phyloP scores from a whole-genome alignment of 2,329 filamentous ascomycete genomes.

The Colletotrichum gigasporum region DNA sequence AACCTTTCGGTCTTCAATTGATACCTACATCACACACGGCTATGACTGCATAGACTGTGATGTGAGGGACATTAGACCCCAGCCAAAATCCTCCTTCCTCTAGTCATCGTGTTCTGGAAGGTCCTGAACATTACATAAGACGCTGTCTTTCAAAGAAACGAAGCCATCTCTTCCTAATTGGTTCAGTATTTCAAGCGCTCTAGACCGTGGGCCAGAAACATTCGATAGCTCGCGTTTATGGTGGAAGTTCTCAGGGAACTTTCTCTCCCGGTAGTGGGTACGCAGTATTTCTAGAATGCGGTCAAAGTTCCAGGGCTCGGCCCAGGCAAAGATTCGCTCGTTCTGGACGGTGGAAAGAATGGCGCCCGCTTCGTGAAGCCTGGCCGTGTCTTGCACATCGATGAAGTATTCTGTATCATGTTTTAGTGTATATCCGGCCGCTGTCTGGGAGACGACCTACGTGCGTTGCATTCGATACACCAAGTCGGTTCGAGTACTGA shows the following conservation, averaged over 20 bases:
- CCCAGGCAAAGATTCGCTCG: conserved; percentile 64
- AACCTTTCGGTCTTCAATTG: too few relatives aligned
- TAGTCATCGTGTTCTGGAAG: background rate
- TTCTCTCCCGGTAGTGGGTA: conserved; percentile 28
- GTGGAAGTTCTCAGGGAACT: conserved; percentile 36
- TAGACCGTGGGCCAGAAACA: background rate
- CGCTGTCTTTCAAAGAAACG: conserved; percentile 1
- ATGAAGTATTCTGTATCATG: conserved; percentile 54
- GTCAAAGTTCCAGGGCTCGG: conserved; percentile 56
- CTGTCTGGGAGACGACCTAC: too few relatives aligned
- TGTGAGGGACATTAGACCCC: too few relatives aligned
- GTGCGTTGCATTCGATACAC: too few relatives aligned
- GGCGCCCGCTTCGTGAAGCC: conserved; percentile 61
- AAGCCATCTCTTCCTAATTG: background rate
- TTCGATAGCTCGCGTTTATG: background rate
- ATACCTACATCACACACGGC: too few relatives aligned
- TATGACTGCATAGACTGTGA: too few relatives aligned
- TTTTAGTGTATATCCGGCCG: too few relatives aligned
- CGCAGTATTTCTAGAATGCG: conserved; percentile 43
- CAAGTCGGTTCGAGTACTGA: too few relatives aligned
- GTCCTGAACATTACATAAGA: background rate
- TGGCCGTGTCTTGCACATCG: conserved; percentile 57
- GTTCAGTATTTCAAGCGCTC: background rate
- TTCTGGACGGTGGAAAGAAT: conserved; percentile 53
- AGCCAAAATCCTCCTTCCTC: too few relatives aligned